phyloP scores from a whole-genome alignment of 78 protist species.

The Acrasis kona region DNA sequence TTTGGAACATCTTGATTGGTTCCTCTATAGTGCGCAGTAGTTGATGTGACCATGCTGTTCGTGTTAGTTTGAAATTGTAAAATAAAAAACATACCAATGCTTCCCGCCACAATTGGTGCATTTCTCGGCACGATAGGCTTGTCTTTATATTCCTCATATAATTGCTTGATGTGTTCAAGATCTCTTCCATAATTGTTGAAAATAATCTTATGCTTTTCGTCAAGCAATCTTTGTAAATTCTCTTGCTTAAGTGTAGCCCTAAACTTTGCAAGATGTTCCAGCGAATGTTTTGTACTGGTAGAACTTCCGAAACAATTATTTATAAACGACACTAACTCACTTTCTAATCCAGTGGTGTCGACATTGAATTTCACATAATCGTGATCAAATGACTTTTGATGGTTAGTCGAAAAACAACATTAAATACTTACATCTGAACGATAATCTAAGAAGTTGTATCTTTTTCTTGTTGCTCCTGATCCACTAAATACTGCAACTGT shows the following conservation, averaged over 20 bases:
- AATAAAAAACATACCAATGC: too few species aligned
- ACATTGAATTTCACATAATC: constrained; percentile 24
- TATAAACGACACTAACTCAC: constrained; percentile 9
- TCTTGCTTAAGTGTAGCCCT: constrained; percentile 13
- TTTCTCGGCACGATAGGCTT: constrained; percentile 44
- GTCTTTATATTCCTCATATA: constrained; percentile 14
- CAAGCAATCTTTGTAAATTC: constrained; percentile 14
- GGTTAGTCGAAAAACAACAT: too few species aligned
- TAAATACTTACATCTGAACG: too few species aligned
- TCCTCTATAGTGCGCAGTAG: constrained; percentile 37
- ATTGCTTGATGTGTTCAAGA: constrained; percentile 9
- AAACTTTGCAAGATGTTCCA: constrained; percentile 23
- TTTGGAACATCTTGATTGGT: constrained; percentile 32
- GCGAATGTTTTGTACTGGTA: not conserved
- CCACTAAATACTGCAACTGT: too few species aligned
- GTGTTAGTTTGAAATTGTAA: too few species aligned
- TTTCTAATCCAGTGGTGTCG: not conserved
- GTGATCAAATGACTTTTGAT: too few species aligned
- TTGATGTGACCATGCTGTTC: constrained; percentile 40
- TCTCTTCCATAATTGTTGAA: constrained; percentile 28
- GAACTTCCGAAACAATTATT: constrained; percentile 11
- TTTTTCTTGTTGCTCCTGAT: too few species aligned
- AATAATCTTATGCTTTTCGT: not conserved
- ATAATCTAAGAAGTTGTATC: too few species aligned
- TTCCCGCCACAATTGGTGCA: constrained; percentile 50